Evolutionary conservation across 345 rosid species (phyloP).

Genomic region (Salix purpurea): DNA sequence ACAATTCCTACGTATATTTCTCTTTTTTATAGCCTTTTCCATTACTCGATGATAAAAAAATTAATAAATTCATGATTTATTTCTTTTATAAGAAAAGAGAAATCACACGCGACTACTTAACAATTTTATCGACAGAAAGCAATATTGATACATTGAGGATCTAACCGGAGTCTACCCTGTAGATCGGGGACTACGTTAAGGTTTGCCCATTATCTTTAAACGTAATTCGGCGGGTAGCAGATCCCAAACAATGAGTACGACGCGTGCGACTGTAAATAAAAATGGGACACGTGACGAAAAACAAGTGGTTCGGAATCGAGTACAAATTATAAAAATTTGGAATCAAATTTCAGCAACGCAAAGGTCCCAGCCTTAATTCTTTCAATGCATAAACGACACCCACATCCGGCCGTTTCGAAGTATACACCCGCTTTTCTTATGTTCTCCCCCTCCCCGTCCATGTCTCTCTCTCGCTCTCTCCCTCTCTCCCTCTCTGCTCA

Average conservation of each 20-base stretch:
- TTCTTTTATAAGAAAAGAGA: too few species aligned
- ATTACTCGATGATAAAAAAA: too few species aligned
- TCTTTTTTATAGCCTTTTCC: too few species aligned
- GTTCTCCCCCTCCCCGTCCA: neutral
- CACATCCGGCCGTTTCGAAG: neutral
- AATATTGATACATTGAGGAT: neutral
- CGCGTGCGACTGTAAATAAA: too few species aligned
- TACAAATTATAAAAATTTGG: neutral
- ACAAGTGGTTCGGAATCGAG: too few species aligned
- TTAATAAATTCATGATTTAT: too few species aligned
- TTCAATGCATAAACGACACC: neutral
- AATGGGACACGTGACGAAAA: too few species aligned
- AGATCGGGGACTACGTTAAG: neutral
- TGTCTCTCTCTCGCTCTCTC: neutral
- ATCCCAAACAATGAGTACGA: too few species aligned
- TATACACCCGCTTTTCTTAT: neutral
- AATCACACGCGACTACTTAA: too few species aligned
- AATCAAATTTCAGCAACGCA: neutral
- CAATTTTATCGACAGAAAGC: too few species aligned
- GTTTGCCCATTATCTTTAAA: neutral
- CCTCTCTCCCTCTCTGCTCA: neutral
- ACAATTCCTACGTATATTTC: too few species aligned
- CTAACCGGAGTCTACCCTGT: neutral
- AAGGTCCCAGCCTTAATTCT: neutral
- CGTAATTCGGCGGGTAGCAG: too few species aligned